Evolutionary conservation across 2,329 filamentous ascomycete genomes (phyloP).

Genomic region (Colletotrichum shisoi): DNA sequence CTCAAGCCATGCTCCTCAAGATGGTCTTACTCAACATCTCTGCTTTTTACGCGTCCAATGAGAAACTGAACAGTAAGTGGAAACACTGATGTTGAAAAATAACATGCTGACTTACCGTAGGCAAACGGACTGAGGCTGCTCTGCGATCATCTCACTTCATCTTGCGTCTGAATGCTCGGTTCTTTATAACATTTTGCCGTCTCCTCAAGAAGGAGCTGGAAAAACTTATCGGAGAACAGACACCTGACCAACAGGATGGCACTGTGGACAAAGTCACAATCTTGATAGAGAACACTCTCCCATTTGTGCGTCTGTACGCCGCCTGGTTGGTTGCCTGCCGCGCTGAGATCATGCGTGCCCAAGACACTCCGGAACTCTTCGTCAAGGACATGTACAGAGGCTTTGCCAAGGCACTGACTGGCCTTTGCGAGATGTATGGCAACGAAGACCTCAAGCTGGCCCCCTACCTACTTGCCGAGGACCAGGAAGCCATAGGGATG

Average conservation of each 20-base stretch:
- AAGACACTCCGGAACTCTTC: constrained; percentile 55
- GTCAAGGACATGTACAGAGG: constrained; percentile 57
- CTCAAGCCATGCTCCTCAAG: constrained; percentile 74
- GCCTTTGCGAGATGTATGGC: constrained; percentile 58
- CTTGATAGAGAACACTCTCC: constrained; percentile 56
- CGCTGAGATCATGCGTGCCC: constrained; percentile 56
- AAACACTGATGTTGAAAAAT: neutral
- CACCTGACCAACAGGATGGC: constrained; percentile 44
- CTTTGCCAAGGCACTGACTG: constrained; percentile 57
- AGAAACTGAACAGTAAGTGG: constrained; percentile 60
- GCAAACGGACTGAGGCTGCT: constrained; percentile 56
- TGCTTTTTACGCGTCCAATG: constrained; percentile 75
- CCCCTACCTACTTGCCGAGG: constrained; percentile 62
- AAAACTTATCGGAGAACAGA: constrained; percentile 52
- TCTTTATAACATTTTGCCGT: constrained; percentile 75
- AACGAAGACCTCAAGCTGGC: constrained; percentile 51
- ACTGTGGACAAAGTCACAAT: constrained; percentile 47
- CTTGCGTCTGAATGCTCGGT: constrained; percentile 79
- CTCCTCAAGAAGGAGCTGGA: constrained; percentile 75
- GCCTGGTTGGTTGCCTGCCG: constrained; percentile 62
- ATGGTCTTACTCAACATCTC: constrained; percentile 87
- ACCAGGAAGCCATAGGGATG: constrained; percentile 57
- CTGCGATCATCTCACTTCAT: constrained; percentile 69
- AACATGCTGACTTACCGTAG: constrained; percentile 43
- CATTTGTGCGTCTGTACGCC: constrained; percentile 61